Evolutionary conservation across 495 filamentous ascomycete genomes (phyloP).

Genomic region (Hyaloscypha hepaticicola): DNA sequence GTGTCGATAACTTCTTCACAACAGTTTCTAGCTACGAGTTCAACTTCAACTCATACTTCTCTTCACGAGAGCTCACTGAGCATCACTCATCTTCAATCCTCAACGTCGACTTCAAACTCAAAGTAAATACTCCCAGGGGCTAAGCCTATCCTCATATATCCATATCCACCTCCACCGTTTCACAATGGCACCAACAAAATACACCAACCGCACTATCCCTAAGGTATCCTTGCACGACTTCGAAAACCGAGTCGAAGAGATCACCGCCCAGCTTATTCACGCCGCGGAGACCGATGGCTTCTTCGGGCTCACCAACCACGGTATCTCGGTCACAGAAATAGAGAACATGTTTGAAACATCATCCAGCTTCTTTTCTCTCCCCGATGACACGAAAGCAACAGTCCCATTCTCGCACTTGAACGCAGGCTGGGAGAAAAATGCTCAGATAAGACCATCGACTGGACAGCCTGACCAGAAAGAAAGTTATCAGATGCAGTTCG

Average conservation of each 20-base stretch:
- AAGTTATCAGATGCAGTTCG: constrained; percentile 61
- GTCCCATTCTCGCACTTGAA: constrained; percentile 56
- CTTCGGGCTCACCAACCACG: constrained; percentile 60
- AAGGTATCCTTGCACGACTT: constrained; percentile 59
- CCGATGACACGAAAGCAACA: constrained; percentile 49
- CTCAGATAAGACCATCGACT: constrained; percentile 61
- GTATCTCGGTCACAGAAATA: constrained; percentile 47
- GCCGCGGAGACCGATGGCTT: constrained; percentile 63
- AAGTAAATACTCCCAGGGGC: not conserved
- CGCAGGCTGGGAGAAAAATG: constrained; percentile 62
- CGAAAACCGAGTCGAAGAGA: constrained; percentile 50
- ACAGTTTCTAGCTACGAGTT: not conserved
- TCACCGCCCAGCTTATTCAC: constrained; percentile 51
- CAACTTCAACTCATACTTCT: not conserved
- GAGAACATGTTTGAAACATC: constrained; percentile 53
- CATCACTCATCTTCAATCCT: not conserved
- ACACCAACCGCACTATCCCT: constrained; percentile 50
- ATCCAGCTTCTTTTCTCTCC: constrained; percentile 55
- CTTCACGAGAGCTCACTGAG: constrained; percentile 1
- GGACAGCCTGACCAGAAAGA: constrained; percentile 62
- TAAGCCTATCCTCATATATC: no score
- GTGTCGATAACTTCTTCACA: not conserved
- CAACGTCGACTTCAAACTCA: not conserved
- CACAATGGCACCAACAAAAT: constrained; percentile 41
- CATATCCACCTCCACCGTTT: not conserved